Conservation (phyloP, 345 rosid genomes). For the Sonneratia caseolaris region DNA sequence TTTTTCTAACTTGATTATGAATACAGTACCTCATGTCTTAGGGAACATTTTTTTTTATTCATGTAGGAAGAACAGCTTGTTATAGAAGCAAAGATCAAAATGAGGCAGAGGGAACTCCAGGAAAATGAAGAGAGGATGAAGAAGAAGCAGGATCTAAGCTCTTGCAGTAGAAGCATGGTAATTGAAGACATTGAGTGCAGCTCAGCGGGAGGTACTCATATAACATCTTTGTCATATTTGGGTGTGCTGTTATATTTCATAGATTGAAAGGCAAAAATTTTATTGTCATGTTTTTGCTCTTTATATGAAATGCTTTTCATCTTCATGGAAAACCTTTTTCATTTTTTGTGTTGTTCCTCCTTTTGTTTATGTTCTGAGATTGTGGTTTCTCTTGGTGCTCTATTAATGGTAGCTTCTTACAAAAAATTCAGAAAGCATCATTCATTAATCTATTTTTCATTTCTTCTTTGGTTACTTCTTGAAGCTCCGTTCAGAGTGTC, state of each 20-base stretch:
- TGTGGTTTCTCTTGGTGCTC: background rate
- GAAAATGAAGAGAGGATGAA: conserved; percentile 85
- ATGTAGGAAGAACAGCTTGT: conserved; percentile 92
- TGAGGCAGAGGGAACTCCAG: conserved; percentile 74
- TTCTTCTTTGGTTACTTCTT: conserved; percentile 3
- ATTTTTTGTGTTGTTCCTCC: background rate
- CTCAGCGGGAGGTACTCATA: conserved; percentile 42
- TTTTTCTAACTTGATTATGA: background rate
- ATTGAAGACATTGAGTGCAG: conserved; percentile 47
- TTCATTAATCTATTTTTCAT: background rate
- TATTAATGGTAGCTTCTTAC: background rate
- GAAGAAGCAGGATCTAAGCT: conserved; percentile 59
- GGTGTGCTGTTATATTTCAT: background rate
- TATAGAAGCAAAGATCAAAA: conserved; percentile 90
- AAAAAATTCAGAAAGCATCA: background rate
- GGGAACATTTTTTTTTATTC: background rate
- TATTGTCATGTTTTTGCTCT: background rate
- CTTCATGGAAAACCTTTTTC: background rate
- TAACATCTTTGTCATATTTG: background rate
- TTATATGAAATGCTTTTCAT: background rate
- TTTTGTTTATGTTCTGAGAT: background rate
- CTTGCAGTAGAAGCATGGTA: conserved; percentile 40
- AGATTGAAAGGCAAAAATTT: background rate
- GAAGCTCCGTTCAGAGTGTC: conserved; percentile 45
- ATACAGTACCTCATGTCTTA: background rate